Evolutionary conservation across 768 basidiomycete genomes (phyloP), one percentile per base, ranked within the genome.

Genomic region (Cyclocybe aegerita): DNA sequence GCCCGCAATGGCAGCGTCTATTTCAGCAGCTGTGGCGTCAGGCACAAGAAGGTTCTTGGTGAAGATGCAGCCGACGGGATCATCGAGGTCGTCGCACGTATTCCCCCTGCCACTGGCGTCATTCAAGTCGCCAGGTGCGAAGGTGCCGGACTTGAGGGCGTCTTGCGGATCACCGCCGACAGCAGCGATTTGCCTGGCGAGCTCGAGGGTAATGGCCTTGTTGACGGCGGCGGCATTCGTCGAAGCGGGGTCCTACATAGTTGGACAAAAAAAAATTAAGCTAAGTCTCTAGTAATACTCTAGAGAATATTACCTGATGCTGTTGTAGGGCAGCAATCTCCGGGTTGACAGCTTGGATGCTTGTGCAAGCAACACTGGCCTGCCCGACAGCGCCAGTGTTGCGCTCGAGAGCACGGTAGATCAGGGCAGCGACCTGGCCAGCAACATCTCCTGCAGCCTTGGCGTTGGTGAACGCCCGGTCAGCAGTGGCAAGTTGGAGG

Each of bases 401-500:
- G 14, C 84, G 75, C 70, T 87, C 85, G 30, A 88, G 65, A 5
- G 85, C 83, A 44, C 83, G 76, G 69, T 70, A 87, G 53, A 82
- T 79, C 56, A 88, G 63, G 4, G 85, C 84, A 51, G 70, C 73
- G 29, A 80, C 76, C 71, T 75, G 73, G 29, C 81, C 82, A 17
- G 75, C 66, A 39, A 85, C 68, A 60, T 85, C 77, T 11, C 76
- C 75, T 2, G 74, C 76, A 9, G 81, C 79, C 64, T 87, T 87
- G 38, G 85, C 84, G 61, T 87, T 87, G 32, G 83, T 83, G 70
- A 87, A 88, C 0, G 85, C 85, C 60, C 81, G 82, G 58, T 86
- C 83, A 40, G 83, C 83, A 5, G 76, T 79, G 0, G 79, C 81
- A 69, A 83, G 81, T 59, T 86, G 84, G 14, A 87, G 72, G 62